A percentile compares a stretch with the other conserved stretches of the same genome.
Evolutionary conservation across 2,329 filamentous ascomycete species (phyloP).

Genomic region (Rutstroemia sydowiana): DNA sequence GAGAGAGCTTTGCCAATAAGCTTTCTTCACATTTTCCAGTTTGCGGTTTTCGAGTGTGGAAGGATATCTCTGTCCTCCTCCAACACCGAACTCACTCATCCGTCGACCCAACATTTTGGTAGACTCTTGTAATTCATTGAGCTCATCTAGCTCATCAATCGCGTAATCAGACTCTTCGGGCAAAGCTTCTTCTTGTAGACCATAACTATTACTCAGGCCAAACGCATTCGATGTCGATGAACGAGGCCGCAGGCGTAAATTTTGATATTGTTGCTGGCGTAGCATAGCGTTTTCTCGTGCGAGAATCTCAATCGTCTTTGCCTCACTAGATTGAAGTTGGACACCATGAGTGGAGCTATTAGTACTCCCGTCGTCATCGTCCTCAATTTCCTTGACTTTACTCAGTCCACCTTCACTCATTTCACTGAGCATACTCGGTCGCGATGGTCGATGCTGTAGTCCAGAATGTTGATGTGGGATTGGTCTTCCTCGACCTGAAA

Average conservation of each 20-base stretch:
- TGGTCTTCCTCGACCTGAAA: constrained; percentile 28
- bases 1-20: constrained; percentile 65
- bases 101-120: constrained; percentile 28
- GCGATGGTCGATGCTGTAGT: constrained; percentile 74
- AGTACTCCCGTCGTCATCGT: constrained; percentile 52
- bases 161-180: constrained; percentile 63
- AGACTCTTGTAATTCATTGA: constrained; percentile 39
- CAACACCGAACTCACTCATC: constrained; percentile 32
- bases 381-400: constrained; percentile 64
- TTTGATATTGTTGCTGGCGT: constrained; percentile 51
- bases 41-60: constrained; percentile 52
- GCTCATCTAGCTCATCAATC: constrained; percentile 64
- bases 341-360: constrained; percentile 49
- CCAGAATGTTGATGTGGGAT: constrained; percentile 58
- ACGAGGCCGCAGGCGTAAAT: constrained; percentile 47
- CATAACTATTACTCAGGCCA: constrained; percentile 47
- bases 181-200: constrained; percentile 52
- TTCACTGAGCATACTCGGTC: constrained; percentile 68
- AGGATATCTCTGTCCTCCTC: constrained; percentile 25
- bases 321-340: constrained; percentile 46
- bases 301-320: constrained; percentile 56
- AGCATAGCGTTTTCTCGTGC: constrained; percentile 56
- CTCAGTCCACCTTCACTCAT: constrained; percentile 59
- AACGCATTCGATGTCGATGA: constrained; percentile 49
- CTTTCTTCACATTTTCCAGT: constrained; percentile 58